Percentiles rank a stretch among this genome's conserved stretches.
These are phyloP conservation scores for Volutella citrinella DNA, from an alignment of 2,329 filamentous ascomycete species.

Conservation along the genomic window DNA sequence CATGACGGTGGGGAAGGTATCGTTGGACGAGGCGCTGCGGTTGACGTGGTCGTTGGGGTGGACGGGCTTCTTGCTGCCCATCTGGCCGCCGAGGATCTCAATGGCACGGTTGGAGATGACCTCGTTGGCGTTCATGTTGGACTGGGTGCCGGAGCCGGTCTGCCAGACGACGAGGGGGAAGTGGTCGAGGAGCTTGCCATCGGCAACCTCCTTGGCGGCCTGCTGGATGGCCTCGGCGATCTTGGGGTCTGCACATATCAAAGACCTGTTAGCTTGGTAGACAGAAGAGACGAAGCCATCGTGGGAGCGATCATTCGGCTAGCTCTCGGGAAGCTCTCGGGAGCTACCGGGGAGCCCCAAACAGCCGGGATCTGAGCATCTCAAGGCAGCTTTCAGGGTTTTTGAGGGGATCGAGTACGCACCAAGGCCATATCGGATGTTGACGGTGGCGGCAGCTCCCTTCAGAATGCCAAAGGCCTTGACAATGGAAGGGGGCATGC, in stretches of 20 bases:
- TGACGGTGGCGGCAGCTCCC: conserved; percentile 91
- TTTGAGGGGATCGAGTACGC: too few species aligned
- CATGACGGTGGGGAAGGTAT: conserved; percentile 99
- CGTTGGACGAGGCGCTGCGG: conserved; percentile 97
- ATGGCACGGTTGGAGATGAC: conserved; percentile 99
- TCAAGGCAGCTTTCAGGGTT: too few species aligned
- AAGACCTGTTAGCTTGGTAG: conserved; percentile 4
- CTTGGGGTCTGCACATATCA: conserved; percentile 64
- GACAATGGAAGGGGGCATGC: conserved; percentile 91
- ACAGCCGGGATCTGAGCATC: too few species aligned
- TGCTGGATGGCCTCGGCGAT: conserved; percentile 91
- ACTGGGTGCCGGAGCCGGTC: conserved; percentile 97
- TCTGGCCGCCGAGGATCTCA: conserved; percentile 89
- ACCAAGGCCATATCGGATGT: conserved; percentile 91
- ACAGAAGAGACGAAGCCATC: too few species aligned
- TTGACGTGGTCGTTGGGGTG: conserved; percentile 99
- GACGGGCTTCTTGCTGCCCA: conserved; percentile 97
- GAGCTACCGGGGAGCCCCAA: too few species aligned
- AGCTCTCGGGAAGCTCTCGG: too few species aligned
- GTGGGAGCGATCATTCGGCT: too few species aligned
- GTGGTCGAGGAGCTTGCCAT: conserved; percentile 91
- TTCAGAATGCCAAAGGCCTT: conserved; percentile 96
- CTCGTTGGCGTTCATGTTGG: conserved; percentile 99
- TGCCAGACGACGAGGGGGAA: conserved; percentile 99
- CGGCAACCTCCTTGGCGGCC: conserved; percentile 88